phyloP scores from a whole-genome alignment of 2,329 filamentous ascomycete genomes.

The Arthrobotrys iridis region DNA sequence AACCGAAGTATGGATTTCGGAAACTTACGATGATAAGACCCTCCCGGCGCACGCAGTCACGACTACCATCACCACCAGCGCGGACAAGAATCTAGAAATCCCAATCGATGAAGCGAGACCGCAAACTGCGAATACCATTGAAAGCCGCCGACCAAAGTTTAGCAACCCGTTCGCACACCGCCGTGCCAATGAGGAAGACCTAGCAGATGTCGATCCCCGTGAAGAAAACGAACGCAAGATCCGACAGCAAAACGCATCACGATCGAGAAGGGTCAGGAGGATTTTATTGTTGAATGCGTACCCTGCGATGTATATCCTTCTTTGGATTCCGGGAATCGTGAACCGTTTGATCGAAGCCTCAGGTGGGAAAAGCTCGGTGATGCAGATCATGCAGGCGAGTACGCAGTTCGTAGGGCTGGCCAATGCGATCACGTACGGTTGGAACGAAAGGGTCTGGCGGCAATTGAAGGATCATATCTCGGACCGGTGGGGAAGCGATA shows the following conservation, averaged over 20 bases:
- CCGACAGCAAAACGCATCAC: conserved; percentile 36
- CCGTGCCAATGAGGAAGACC: conserved; percentile 16
- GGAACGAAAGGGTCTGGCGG: conserved; percentile 59
- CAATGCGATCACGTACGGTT: conserved; percentile 62
- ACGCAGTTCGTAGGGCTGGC: conserved; percentile 62
- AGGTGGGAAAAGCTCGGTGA: conserved; percentile 54
- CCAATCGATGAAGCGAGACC: conserved; percentile 1
- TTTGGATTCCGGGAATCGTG: conserved; percentile 62
- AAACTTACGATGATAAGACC: conserved; percentile 18
- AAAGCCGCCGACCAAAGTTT: conserved; percentile 37
- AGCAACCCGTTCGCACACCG: conserved; percentile 49
- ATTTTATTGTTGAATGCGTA: conserved; percentile 62
- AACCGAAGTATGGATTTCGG: conserved; percentile 41
- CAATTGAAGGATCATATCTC: conserved; percentile 34
- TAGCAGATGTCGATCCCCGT: conserved; percentile 11
- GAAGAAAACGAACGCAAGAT: conserved; percentile 17
- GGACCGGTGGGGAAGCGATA: conserved; percentile 23
- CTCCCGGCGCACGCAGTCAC: conserved; percentile 23
- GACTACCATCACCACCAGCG: conserved; percentile 16
- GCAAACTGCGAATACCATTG: conserved; percentile 10
- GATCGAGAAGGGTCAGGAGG: conserved; percentile 55
- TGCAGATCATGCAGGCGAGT: conserved; percentile 60
- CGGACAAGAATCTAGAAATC: neutral
- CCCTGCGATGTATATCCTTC: conserved; percentile 61
- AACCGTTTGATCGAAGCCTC: conserved; percentile 60